Percentiles rank a stretch among this genome's conserved stretches.
These are phyloP conservation scores for Saksenaea vasiformis DNA, from an alignment of 371 early-diverging fungal species.

Conservation along the genomic window DNA sequence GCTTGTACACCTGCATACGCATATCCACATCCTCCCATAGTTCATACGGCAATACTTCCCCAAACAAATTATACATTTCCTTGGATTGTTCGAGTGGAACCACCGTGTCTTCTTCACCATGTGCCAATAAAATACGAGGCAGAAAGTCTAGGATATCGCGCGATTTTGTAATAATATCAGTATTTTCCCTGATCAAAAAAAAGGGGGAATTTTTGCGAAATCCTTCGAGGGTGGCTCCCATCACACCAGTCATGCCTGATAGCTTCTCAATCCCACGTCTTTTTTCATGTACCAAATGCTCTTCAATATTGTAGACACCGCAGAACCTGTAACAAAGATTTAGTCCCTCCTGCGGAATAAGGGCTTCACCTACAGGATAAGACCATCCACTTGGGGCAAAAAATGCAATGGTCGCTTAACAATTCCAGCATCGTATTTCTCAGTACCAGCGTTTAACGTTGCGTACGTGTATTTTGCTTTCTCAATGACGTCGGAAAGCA, in stretches of 20 bases:
- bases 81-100: conserved; percentile 45
- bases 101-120: conserved; percentile 47
- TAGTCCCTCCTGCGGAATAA: neutral
- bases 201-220: conserved; percentile 41
- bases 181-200: conserved; percentile 28
- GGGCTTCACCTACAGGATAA: conserved; percentile 46
- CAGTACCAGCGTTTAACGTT: neutral
- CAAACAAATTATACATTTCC: conserved; percentile 43
- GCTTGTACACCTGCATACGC: conserved; percentile 44
- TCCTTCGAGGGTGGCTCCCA: conserved; percentile 49
- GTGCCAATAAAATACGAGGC: conserved; percentile 46
- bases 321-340: conserved; percentile 26
- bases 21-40: conserved; percentile 45
- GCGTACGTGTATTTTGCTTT: conserved; percentile 22
- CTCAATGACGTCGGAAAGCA: conserved; percentile 39
- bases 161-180: conserved; percentile 30
- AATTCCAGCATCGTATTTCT: conserved; percentile 23
- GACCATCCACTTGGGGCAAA: conserved; percentile 56
- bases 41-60: conserved; percentile 35
- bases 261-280: conserved; percentile 71
- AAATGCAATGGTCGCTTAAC: conserved; percentile 18
- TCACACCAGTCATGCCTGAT: conserved; percentile 72
- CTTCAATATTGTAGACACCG: conserved; percentile 70
- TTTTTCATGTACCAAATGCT: conserved; percentile 65
- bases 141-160: conserved; percentile 30